Base-by-base conservation (phyloP, 129 eudicot genomes). In the Centrapalus pauciflorus region DNA sequence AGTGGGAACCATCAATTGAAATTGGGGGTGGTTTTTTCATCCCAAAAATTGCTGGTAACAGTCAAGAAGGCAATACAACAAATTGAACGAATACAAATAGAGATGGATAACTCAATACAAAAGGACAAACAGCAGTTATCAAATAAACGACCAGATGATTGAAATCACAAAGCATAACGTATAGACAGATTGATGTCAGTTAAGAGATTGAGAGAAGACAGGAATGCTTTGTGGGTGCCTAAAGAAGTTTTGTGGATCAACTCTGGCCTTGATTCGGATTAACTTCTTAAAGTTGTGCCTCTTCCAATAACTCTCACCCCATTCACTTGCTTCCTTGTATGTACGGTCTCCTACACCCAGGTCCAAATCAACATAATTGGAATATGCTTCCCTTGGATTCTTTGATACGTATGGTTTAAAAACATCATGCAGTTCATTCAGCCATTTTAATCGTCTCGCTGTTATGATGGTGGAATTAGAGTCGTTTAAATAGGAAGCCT, bases 161-260 rank as follows among this genome's bases (percentile, higher is more conserved):
- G n/a, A n/a, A n/a, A n/a, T n/a, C n/a, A n/a, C n/a, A n/a, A n/a
- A n/a, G n/a, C n/a, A n/a, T n/a, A n/a, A n/a, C n/a, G n/a, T n/a
- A n/a, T n/a, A n/a, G n/a, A n/a, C n/a, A n/a, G n/a, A n/a, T n/a
- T n/a, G n/a, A n/a, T n/a, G n/a, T n/a, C n/a, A n/a, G n/a, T n/a
- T n/a, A n/a, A n/a, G n/a, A n/a, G n/a, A n/a, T n/a, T n/a, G n/a
- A n/a, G n/a, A n/a, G n/a, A n/a, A n/a, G n/a, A n/a, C n/a, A n/a
- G n/a, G n/a, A n/a, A n/a, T n/a, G n/a, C 76, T 71, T 61, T 71
- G 76, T 48, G 66, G 50, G n/a, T 57, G 65, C n/a, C n/a, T n/a
- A n/a, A n/a, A n/a, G n/a, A n/a, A n/a, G n/a, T n/a, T n/a, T n/a
- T n/a, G n/a, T n/a, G 61, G 76, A 48, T 71, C 69, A 19, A 59